Base-by-base conservation (phyloP, 495 filamentous ascomycete species). In the Penicillium waksmanii region DNA sequence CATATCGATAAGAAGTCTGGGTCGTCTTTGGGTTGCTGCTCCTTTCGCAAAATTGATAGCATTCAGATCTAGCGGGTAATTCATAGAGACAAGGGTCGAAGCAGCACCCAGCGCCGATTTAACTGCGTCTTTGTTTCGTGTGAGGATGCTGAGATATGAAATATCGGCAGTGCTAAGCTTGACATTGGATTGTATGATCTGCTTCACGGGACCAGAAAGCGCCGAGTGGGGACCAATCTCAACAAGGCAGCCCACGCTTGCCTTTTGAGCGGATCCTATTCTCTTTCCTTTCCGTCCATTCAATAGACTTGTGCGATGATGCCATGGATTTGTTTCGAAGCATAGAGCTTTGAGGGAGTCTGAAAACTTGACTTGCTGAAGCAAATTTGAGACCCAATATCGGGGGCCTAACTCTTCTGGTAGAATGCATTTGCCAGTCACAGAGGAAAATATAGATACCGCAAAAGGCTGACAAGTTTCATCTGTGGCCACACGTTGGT, bases 181-280 rank as follows among this genome's bases (percentile, higher is more conserved):
- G 11, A 42, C 15, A 36, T 66, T 61, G 1, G 52, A 57, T 46
- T 64, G 46, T 3, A 75, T 6, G 0, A 69, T 70, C 23, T 77
- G 70, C 38, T 65, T 68, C 8, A 73, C 56, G 1, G 73, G 78
- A 1, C 75, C 76, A 15, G 68, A 51, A 3, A 87, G 67, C 0
- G 79, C 74, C 0, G 68, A 61, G 54, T 81, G 77, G 0, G 84
- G 82, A 0, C 84, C 82, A 21, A 86, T 62, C 62, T 87, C 84
- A 3, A 86, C 12, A 0, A 85, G 54, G 18, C 68, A 50, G 43
- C 75, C 72, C 2, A 78, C 64, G 2, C 27, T 61, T n/a, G 60
- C 58, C 36, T 71, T 69, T 13, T 40, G 55, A 1, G 60, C 62
- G 11, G 61, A 27, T 2, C 58, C 43, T 4, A 17, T 21, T 18